Conservation (phyloP, 2,329 filamentous ascomycete species). For the Cercospora janseana region DNA sequence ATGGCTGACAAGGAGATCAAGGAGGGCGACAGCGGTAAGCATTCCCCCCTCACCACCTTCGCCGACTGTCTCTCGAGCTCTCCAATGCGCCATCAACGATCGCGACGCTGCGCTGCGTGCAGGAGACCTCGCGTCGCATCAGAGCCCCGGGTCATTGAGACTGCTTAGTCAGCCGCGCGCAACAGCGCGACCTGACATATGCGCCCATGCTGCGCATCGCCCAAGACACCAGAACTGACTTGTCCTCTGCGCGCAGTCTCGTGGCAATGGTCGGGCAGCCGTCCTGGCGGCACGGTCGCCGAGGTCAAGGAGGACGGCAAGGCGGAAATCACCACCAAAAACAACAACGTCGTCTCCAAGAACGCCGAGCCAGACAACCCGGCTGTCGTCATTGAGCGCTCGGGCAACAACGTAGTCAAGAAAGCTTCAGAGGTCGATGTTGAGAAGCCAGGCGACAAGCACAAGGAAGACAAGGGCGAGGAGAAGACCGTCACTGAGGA, state of each 20-base stretch:
- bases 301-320: conserved; percentile 59
- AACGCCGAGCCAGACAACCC: conserved; percentile 60
- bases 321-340: conserved; percentile 59
- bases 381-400: conserved; percentile 58
- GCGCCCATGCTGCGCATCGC: neutral
- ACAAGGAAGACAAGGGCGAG: conserved; percentile 39
- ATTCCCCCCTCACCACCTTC: conserved; percentile 15
- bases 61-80: conserved; percentile 20
- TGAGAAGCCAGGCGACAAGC: conserved; percentile 48
- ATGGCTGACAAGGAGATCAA: conserved; percentile 51
- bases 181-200: conserved; percentile 6
- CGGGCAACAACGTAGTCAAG: conserved; percentile 65
- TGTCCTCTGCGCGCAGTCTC: conserved; percentile 51
- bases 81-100: conserved; percentile 17
- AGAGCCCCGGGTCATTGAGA: conserved; percentile 14
- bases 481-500: conserved; percentile 28
- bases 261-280: conserved; percentile 59
- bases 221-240: conserved; percentile 2
- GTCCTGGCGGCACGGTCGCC: conserved; percentile 57
- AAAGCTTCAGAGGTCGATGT: conserved; percentile 59
- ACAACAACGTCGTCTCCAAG: conserved; percentile 64
- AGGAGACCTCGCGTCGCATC: conserved; percentile 20
- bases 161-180: conserved; percentile 27
- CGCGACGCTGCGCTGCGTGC: conserved; percentile 8
- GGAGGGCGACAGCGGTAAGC: conserved; percentile 44